Conservation (phyloP, 2,329 filamentous ascomycete genomes). For the Pseudocercospora macadamiae region DNA sequence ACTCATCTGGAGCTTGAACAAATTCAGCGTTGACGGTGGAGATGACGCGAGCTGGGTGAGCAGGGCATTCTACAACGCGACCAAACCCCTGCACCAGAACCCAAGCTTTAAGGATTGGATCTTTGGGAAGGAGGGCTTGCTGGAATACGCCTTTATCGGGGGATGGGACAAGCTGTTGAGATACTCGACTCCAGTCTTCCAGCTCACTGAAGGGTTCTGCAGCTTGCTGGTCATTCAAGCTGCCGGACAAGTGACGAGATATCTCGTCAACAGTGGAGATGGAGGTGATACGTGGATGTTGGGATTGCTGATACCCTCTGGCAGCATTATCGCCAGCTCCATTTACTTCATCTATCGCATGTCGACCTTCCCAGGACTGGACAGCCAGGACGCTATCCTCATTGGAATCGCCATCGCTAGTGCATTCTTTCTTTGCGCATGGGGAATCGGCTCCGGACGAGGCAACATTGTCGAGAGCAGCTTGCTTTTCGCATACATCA, state of each 20-base stretch:
- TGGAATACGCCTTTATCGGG: slow-evolving; percentile 79
- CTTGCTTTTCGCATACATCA: slow-evolving; percentile 92
- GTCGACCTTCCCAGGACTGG: slow-evolving; percentile 88
- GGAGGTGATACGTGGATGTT: slow-evolving; percentile 98
- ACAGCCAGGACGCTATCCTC: slow-evolving; percentile 86
- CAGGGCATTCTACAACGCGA: slow-evolving; percentile 51
- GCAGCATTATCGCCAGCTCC: slow-evolving; percentile 88
- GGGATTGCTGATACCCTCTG: slow-evolving; percentile 80
- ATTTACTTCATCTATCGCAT: slow-evolving; percentile 97
- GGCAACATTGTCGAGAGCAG: slow-evolving; percentile 96
- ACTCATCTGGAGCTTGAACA: slow-evolving; percentile 92
- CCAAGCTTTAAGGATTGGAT: slow-evolving; percentile 79
- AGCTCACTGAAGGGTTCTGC: slow-evolving; percentile 94
- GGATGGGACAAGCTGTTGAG: slow-evolving; percentile 85
- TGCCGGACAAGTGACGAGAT: slow-evolving; percentile 89
- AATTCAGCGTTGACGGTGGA: slow-evolving; percentile 89
- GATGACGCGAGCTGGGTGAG: slow-evolving; percentile 74
- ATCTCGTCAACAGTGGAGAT: slow-evolving; percentile 85
- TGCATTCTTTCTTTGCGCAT: slow-evolving; percentile 87
- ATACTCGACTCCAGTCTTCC: slow-evolving; percentile 93
- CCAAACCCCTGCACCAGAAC: slow-evolving; percentile 48
- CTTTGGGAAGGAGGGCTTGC: slow-evolving; percentile 80
- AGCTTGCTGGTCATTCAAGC: slow-evolving; percentile 94
- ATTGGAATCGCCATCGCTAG: slow-evolving; percentile 93
- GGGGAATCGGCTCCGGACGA: slow-evolving; percentile 89